Evolutionary conservation across 2,329 filamentous ascomycete species (phyloP).

Genomic region (Colletotrichum spinosum): DNA sequence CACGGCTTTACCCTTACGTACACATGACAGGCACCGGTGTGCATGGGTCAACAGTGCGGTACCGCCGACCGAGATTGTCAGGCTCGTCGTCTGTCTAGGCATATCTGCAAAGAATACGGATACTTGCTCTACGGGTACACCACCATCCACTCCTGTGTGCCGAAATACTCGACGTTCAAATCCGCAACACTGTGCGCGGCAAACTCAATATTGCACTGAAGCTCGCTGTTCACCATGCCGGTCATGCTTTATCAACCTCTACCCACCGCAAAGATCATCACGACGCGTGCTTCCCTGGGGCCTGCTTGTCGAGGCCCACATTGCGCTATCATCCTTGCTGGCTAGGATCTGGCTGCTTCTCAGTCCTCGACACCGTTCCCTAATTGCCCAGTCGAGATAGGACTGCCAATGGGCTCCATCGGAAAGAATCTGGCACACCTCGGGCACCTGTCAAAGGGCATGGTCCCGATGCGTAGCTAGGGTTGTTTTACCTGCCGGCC

Average conservation of each 20-base stretch:
- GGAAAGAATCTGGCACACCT: conserved; percentile 29
- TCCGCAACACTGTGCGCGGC: conserved; percentile 5
- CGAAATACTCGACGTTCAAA: no score
- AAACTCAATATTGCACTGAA: background rate
- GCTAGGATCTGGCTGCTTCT: conserved; percentile 23
- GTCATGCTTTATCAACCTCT: conserved; percentile 15
- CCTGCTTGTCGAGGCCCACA: conserved; percentile 31
- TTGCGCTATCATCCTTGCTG: conserved; percentile 36
- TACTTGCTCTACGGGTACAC: no score
- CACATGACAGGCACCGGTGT: no score
- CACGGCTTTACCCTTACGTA: no score
- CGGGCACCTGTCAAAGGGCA: conserved; percentile 24
- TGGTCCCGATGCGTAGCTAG: conserved; percentile 23
- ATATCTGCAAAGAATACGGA: no score
- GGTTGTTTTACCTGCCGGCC: background rate
- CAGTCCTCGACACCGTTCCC: conserved; percentile 8
- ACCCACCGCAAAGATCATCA: conserved; percentile 18
- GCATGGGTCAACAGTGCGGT: no score
- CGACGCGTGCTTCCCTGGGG: conserved; percentile 29
- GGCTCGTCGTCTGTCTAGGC: no score
- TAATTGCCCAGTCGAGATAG: background rate
- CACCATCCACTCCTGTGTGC: no score
- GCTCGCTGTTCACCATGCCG: no score
- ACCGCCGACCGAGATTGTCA: no score
- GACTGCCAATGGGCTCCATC: conserved; percentile 34